These are phyloP conservation scores for Entomortierella beljakovae DNA, from an alignment of 192 early-diverging fungal genomes.

Conservation along the genomic window DNA sequence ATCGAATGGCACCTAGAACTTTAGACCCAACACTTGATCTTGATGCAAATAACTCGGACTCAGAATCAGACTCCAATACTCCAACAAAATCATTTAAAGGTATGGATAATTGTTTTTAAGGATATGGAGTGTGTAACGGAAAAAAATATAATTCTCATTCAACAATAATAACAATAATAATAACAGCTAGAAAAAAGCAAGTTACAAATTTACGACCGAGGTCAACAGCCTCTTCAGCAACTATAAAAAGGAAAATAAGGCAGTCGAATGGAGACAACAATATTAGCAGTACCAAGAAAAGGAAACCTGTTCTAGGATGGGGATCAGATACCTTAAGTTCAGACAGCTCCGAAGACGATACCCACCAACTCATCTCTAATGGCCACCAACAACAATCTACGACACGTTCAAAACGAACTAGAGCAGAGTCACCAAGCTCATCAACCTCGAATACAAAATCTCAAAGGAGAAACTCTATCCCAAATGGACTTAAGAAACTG, in stretches of 20 bases:
- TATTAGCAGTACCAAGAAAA: conserved; percentile 12
- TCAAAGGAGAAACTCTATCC: conserved; percentile 16
- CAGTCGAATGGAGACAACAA: background rate
- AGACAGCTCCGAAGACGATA: conserved; percentile 27
- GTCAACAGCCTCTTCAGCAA: background rate
- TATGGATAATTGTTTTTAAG: background rate
- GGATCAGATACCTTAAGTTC: conserved; percentile 37
- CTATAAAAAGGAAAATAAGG: conserved; percentile 11
- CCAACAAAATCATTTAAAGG: background rate
- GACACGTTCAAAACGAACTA: conserved; percentile 10
- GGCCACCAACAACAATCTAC: background rate
- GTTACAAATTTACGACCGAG: background rate
- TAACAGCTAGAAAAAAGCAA: background rate
- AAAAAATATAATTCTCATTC: background rate
- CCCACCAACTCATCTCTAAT: conserved; percentile 1
- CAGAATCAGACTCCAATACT: conserved; percentile 15
- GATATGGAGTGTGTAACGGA: background rate
- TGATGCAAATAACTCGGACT: conserved; percentile 8
- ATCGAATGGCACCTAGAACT: conserved; percentile 34
- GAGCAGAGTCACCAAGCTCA: background rate
- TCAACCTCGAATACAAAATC: conserved; percentile 3
- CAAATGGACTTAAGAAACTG: conserved; percentile 49
- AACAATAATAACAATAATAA: background rate
- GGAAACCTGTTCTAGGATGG: conserved; percentile 31
- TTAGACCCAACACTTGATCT: conserved; percentile 18